phyloP scores from a whole-genome alignment of 2,329 filamentous ascomycete genomes.

The Monosporascus sp. region DNA sequence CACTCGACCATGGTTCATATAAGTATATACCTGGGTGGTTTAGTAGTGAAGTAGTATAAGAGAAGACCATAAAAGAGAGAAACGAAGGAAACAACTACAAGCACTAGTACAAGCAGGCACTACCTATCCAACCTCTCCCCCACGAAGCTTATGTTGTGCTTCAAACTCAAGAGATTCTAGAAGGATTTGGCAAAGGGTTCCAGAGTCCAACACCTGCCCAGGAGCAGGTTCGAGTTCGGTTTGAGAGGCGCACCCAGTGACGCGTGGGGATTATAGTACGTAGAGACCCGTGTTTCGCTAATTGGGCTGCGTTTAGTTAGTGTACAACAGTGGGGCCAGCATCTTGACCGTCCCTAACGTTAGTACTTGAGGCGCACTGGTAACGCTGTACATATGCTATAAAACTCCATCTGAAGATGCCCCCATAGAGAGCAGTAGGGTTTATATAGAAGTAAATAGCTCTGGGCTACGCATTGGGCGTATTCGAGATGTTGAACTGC shows the following conservation, averaged over 20 bases:
- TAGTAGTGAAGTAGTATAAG: background rate
- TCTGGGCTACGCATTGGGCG: no score
- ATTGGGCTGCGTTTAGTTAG: background rate
- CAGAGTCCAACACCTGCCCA: no score
- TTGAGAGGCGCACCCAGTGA: background rate
- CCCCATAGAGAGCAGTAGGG: no score
- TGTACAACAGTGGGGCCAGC: background rate
- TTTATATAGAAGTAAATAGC: no score
- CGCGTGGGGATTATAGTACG: background rate
- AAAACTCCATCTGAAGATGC: no score
- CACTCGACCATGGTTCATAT: constrained; percentile 55
- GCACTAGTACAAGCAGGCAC: background rate
- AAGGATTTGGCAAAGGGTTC: no score
- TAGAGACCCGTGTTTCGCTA: background rate
- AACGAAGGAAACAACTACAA: background rate
- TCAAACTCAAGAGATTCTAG: no score
- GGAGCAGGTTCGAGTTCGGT: background rate
- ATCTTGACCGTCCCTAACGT: no score
- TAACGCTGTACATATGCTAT: no score
- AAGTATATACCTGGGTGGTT: background rate
- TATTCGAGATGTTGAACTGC: no score
- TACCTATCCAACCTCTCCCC: background rate
- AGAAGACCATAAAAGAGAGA: background rate
- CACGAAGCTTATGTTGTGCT: background rate
- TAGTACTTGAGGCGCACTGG: no score